phyloP scores from a whole-genome alignment of 805 yeast genomes.

The Candida morakotiae region DNA sequence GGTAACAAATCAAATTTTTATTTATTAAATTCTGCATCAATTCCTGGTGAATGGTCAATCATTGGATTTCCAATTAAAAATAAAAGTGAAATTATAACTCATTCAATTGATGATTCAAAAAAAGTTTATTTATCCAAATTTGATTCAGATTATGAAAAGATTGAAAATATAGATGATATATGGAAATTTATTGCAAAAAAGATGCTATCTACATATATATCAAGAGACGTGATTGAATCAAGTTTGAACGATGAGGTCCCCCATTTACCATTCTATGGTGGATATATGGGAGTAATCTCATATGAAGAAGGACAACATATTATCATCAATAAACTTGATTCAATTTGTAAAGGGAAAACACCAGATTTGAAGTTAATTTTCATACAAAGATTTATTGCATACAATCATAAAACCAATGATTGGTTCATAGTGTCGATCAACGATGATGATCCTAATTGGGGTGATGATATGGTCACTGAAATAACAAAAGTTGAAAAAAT shows the following conservation, averaged over 20 bases:
- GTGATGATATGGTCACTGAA: conserved; percentile 14
- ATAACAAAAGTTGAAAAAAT: conserved; percentile 9
- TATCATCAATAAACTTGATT: conserved; percentile 25
- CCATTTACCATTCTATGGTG: conserved; percentile 82
- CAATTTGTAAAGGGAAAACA: conserved; percentile 30
- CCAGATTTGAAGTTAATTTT: conserved; percentile 78
- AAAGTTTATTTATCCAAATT: conserved; percentile 4
- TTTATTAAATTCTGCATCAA: conserved; percentile 71
- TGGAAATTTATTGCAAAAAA: conserved; percentile 52
- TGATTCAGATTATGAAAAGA: conserved; percentile 19
- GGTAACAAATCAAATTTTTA: conserved; percentile 44
- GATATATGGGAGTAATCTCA: conserved; percentile 78
- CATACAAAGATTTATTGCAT: conserved; percentile 59
- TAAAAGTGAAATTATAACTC: conserved; percentile 50
- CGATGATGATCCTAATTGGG: conserved; percentile 35
- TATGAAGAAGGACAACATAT: conserved; percentile 79
- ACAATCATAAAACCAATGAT: conserved; percentile 43
- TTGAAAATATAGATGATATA: conserved; percentile 16
- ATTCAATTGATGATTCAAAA: conserved; percentile 48
- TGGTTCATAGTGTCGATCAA: conserved; percentile 52
- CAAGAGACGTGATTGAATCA: conserved; percentile 23
- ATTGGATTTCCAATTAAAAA: conserved; percentile 61
- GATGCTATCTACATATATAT: conserved; percentile 38
- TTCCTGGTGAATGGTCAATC: conserved; percentile 86
- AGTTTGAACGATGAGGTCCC: conserved; percentile 9